Conservation (phyloP, 2,329 filamentous ascomycete genomes). For the Colletotrichum tofieldiae region DNA sequence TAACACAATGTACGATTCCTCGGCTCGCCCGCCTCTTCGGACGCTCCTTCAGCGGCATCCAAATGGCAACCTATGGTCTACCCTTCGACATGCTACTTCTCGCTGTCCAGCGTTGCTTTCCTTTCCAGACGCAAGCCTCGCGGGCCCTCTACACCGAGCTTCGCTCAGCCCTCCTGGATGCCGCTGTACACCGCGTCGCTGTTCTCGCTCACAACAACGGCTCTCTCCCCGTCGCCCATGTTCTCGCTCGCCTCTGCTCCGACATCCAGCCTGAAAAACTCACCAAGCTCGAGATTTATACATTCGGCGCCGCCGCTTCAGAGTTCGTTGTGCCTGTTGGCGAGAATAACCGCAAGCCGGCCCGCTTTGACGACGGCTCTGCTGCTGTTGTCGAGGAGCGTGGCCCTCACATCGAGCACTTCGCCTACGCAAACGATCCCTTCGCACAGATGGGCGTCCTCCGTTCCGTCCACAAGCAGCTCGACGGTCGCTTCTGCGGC, state of each 20-base stretch:
- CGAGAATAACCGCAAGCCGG: slow-evolving; percentile 39
- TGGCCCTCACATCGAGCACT: slow-evolving; percentile 55
- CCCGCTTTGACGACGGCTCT: slow-evolving; percentile 43
- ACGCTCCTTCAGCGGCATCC: slow-evolving; percentile 64
- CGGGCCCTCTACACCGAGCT: slow-evolving; percentile 55
- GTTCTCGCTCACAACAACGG: slow-evolving; percentile 59
- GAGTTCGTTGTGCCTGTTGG: slow-evolving; percentile 57
- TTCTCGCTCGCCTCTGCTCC: slow-evolving; percentile 55
- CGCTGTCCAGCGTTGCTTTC: slow-evolving; percentile 52
- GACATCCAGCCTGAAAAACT: slow-evolving; percentile 56
- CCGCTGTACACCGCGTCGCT: slow-evolving; percentile 53
- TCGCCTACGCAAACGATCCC: slow-evolving; percentile 55
- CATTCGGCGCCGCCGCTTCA: slow-evolving; percentile 57
- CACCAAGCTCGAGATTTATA: slow-evolving; percentile 60
- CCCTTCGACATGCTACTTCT: slow-evolving; percentile 65
- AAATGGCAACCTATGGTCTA: slow-evolving; percentile 65
- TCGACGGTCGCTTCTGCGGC: slow-evolving; percentile 57
- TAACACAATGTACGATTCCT: slow-evolving; percentile 52
- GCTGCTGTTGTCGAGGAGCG: slow-evolving; percentile 37
- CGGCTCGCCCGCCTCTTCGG: slow-evolving; percentile 55
- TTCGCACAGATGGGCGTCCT: slow-evolving; percentile 58
- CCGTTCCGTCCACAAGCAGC: slow-evolving; percentile 53
- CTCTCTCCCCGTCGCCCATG: slow-evolving; percentile 54
- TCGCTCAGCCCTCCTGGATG: slow-evolving; percentile 54
- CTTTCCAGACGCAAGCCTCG: slow-evolving; percentile 50